Conservation (phyloP, 2,329 filamentous ascomycete species). For the Curvularia hawaiiensis region DNA sequence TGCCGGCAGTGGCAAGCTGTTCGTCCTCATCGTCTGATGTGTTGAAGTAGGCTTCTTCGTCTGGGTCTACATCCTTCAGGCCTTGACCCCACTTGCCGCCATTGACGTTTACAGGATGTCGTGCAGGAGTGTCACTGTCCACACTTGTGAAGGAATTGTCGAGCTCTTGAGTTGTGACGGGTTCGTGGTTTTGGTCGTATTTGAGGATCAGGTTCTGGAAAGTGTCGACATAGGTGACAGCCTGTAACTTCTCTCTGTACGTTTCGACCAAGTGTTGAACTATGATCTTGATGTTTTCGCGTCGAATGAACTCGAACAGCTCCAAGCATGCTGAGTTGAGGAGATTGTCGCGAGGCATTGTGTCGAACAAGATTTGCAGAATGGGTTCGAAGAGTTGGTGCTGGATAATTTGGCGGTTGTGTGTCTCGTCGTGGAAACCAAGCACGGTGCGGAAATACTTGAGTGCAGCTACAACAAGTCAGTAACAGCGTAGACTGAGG, state of each 20-base stretch:
- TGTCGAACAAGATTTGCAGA: slow-evolving; percentile 80
- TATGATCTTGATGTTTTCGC: slow-evolving; percentile 67
- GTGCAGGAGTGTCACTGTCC: slow-evolving; percentile 56
- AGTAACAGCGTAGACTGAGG: not conserved
- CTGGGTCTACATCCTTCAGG: slow-evolving; percentile 81
- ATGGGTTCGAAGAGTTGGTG: slow-evolving; percentile 84
- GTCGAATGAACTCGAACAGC: slow-evolving; percentile 86
- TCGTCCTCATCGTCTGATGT: slow-evolving; percentile 83
- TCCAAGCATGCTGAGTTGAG: slow-evolving; percentile 93
- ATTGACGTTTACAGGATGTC: slow-evolving; percentile 56
- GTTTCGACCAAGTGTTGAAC: slow-evolving; percentile 84
- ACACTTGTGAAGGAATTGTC: slow-evolving; percentile 73
- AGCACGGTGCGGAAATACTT: slow-evolving; percentile 93
- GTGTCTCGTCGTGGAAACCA: slow-evolving; percentile 87
- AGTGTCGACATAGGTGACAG: slow-evolving; percentile 81
- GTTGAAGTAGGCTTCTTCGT: slow-evolving; percentile 95
- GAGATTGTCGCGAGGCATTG: slow-evolving; percentile 90
- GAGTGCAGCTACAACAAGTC: slow-evolving; percentile 69
- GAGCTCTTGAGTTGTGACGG: slow-evolving; percentile 64
- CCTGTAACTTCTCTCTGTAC: slow-evolving; percentile 76
- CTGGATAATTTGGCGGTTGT: slow-evolving; percentile 81
- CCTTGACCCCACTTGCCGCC: slow-evolving; percentile 67
- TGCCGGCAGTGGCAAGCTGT: slow-evolving; percentile 46
- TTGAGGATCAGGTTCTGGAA: slow-evolving; percentile 77
- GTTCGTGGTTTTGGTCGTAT: slow-evolving; percentile 72